Base-by-base conservation (phyloP, 2,329 filamentous ascomycete species). In the Pyrenophora tritici-repentis region DNA sequence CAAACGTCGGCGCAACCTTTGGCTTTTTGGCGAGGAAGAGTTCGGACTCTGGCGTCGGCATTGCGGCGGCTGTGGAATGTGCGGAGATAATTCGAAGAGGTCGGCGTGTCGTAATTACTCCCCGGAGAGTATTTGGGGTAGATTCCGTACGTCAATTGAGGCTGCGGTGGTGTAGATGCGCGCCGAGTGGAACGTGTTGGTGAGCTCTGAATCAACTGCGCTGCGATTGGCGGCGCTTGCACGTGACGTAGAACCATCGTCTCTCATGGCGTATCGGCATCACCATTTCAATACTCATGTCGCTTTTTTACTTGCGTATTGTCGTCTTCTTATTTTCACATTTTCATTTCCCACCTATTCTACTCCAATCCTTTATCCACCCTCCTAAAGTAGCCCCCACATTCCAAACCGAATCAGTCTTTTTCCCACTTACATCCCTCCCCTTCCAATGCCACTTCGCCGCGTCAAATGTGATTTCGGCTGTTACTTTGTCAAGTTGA, bases 1-100 rank as follows among this genome's bases (percentile, higher is more conserved):
- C 89, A 75, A 94, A 94, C 53, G 88, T 91, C 31, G 90, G 87
- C 57, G 89, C 81, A 50, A 94, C 90, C 58, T 82, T 86, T 55
- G 90, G 90, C 82, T 94, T 94, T 78, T 89, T 88, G 63, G 87
- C 88, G 76, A 91, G 84, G 80, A 93, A 94, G 71, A 84, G 81
- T 66, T 82, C 86, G 70, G 90, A 93, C 76, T 94, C 89, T 74
- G 90, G 88, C 18, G 88, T 93, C 66, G 90, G 90, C 87, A 93
- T 93, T 62, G 69, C 76, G 64, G 61, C 56, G 53, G 55, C 38
- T 46, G 24, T 29, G 26, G 33, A 18, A 38, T 45, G 44, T 41
- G 54, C 43, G 42, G 34, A 22, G 39, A 20, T 32, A 31, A 10
- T 31, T 20, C 7, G 8, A 18, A 41, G 37, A 36, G 7, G 40